Base-by-base conservation (phyloP, 306 rosid genomes). In the Coriaria nepalensis region DNA sequence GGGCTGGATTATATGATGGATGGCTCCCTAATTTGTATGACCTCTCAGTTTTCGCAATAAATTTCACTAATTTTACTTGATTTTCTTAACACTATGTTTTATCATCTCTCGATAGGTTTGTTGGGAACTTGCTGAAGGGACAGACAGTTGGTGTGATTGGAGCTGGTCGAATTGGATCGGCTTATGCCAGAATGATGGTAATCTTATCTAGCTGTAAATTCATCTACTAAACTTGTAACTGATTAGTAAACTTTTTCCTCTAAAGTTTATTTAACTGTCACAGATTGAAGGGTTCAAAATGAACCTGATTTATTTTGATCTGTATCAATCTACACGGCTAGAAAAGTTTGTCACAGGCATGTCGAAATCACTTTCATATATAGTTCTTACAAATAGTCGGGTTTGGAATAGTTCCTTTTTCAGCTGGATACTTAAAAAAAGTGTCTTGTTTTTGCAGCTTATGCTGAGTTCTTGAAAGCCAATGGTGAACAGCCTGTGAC, bases 101-200 rank as follows among this genome's bases (percentile, higher is more conserved):
- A 53, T 5, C n/a, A 37, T 39, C 47, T 4, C 38, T 29, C 58
- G 49, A 12, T 49, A 90, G 98, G 65, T 90, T 73, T 77, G 98
- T 92, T 49, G 98, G 96, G 33, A 92, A 92, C 73, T 66, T 92
- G 72, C 93, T 92, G 43, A 92, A 85, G 52, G 98, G 98, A 51
- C 98, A 85, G 68, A 82, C 98, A 5, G 98, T 92, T 61, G 98
- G 98, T 49, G 98, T 92, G 44, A 92, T 92, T 61, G 98, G 98
- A 63, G 98, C 98, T 47, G 96, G 98, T 38, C 94, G 98, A 38
- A 92, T 92, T 45, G 98, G 98, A 54, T 92, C 98, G 4, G 87
- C 98, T 35, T 92, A 92, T 73, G 98, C 98, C 12, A 79, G 98
- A 78, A 92, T 92, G 94, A 92, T 92, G 98, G 98, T 85, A 78